A percentile compares a stretch with the other conserved stretches of the same genome.
phyloP scores from a whole-genome alignment of 768 basidiomycete genomes.

The Lyophyllum decastes region DNA sequence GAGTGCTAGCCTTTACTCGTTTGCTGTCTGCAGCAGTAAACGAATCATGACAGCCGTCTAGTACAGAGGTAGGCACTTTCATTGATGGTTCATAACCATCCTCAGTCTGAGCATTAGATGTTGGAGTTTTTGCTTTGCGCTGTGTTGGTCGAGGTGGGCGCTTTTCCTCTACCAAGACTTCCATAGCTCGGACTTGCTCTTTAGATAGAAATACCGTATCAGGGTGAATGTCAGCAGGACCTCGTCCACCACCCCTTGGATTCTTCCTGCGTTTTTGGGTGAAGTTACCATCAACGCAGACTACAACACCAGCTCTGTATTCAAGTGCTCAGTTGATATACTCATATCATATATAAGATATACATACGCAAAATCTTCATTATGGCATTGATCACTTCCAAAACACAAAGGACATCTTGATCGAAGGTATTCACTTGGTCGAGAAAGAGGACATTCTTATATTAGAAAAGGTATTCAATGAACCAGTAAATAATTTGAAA shows the following conservation, averaged over 20 bases:
- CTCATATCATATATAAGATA: background rate
- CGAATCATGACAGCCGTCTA: constrained; percentile 32
- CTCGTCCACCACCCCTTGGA: background rate
- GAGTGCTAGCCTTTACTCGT: constrained; percentile 26
- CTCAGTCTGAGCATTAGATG: background rate
- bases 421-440: background rate
- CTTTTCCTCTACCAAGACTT: background rate
- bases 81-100: constrained; percentile 22
- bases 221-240: background rate
- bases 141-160: too few relatives aligned
- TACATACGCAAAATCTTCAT: background rate
- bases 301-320: background rate
- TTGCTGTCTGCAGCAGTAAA: constrained; percentile 31
- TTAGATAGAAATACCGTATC: background rate
- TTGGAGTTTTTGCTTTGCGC: background rate
- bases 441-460: background rate
- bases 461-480: background rate
- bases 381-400: background rate
- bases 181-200: background rate
- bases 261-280: background rate
- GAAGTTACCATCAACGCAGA: background rate
- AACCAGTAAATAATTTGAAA: background rate
- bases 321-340: background rate
- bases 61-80: constrained; percentile 26
- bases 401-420: background rate